These are phyloP conservation scores for Aspergillus cavernicola DNA, from an alignment of 495 filamentous ascomycete species.

Conservation along the genomic window DNA sequence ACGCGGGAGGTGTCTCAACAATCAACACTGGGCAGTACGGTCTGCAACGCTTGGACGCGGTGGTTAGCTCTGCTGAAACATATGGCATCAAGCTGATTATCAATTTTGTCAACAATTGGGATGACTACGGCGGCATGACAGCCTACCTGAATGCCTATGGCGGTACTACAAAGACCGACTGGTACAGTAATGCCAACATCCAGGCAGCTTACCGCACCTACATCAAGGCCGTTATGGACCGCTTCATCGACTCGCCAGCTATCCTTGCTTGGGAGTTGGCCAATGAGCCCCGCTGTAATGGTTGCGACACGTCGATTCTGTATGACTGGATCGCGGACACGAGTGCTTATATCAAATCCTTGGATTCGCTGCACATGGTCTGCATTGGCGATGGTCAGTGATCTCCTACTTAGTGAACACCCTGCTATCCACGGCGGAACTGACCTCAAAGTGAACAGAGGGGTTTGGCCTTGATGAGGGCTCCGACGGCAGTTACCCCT, in stretches of 20 bases:
- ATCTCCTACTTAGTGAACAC: too few relatives aligned
- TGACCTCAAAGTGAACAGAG: too few relatives aligned
- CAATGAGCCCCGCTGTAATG: constrained; percentile 68
- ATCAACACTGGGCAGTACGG: constrained; percentile 68
- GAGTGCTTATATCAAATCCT: constrained; percentile 58
- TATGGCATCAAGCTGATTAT: constrained; percentile 57
- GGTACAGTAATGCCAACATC: constrained; percentile 53
- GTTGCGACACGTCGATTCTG: constrained; percentile 54
- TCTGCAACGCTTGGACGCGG: constrained; percentile 63
- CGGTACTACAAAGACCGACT: constrained; percentile 29
- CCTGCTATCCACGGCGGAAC: too few relatives aligned
- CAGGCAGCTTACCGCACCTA: constrained; percentile 62
- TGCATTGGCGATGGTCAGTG: constrained; percentile 54
- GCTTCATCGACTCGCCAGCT: constrained; percentile 55
- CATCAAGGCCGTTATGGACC: constrained; percentile 56
- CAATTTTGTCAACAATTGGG: constrained; percentile 56
- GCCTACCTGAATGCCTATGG: constrained; percentile 56
- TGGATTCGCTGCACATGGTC: constrained; percentile 66
- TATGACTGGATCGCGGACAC: constrained; percentile 60
- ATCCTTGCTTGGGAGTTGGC: constrained; percentile 70
- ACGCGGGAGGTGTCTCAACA: constrained; percentile 47
- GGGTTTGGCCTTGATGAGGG: constrained; percentile 37
- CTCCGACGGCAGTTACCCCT: constrained; percentile 55
- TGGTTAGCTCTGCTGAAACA: constrained; percentile 55
- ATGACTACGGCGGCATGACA: constrained; percentile 63